Conservation (phyloP, 305 asterid species). For the Fraxinus dipetala region DNA sequence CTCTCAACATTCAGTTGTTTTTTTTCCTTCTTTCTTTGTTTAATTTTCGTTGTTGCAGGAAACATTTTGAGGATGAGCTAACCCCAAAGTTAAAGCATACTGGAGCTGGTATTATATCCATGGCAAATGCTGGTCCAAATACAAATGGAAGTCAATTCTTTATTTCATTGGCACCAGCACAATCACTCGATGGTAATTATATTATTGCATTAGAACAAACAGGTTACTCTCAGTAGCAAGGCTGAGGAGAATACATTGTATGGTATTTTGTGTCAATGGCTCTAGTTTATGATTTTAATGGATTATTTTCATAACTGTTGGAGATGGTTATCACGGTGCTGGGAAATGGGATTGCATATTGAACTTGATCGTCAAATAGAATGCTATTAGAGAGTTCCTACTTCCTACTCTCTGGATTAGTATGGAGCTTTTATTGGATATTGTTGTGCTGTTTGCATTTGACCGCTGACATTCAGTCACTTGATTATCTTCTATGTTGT, state of each 20-base stretch:
- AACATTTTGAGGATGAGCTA: constrained; percentile 89
- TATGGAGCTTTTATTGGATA: background rate
- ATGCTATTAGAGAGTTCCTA: background rate
- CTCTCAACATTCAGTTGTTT: constrained; percentile 4
- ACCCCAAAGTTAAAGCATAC: constrained; percentile 84
- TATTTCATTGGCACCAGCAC: constrained; percentile 91
- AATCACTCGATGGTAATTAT: constrained; percentile 77
- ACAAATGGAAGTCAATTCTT: constrained; percentile 98
- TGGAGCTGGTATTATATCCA: constrained; percentile 94
- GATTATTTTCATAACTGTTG: background rate
- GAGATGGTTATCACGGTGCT: background rate
- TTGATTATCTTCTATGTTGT: background rate
- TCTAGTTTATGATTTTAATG: background rate
- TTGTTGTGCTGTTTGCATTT: background rate
- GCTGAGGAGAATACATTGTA: background rate
- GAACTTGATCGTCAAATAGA: background rate
- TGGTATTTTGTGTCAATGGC: background rate
- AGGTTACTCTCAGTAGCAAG: background rate
- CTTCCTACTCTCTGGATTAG: background rate
- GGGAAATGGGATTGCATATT: background rate
- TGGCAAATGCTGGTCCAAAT: constrained; percentile 99
- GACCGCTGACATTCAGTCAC: background rate
- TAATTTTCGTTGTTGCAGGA: constrained; percentile 36
- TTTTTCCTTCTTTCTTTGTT: background rate
- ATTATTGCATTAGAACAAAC: background rate